Percentiles rank a stretch among this genome's conserved stretches.
These are phyloP conservation scores for Tulasnella sp. DNA, from an alignment of 768 basidiomycete species.

Conservation along the genomic window DNA sequence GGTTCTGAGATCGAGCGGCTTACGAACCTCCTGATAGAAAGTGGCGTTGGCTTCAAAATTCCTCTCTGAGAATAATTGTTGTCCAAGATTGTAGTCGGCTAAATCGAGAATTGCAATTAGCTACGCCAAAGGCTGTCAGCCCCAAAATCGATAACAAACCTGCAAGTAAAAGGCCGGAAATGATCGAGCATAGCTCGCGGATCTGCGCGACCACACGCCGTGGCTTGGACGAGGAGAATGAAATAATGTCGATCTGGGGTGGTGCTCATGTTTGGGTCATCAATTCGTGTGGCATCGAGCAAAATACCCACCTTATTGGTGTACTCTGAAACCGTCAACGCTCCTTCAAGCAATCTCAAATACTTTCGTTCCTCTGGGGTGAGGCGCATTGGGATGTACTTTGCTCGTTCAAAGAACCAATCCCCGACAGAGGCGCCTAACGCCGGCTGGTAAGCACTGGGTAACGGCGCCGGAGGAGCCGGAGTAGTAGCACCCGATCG, in stretches of 20 bases:
- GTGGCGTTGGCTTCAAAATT: slow-evolving; percentile 76
- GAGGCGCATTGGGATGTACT: slow-evolving; percentile 76
- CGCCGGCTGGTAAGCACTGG: slow-evolving; percentile 45
- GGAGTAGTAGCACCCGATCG: neutral
- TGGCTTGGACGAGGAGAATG: slow-evolving; percentile 74
- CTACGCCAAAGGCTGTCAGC: neutral
- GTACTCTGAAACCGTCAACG: slow-evolving; percentile 71
- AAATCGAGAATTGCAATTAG: slow-evolving; percentile 38
- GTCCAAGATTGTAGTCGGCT: slow-evolving; percentile 85
- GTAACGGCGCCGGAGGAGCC: slow-evolving; percentile 39
- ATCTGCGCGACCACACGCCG: slow-evolving; percentile 85
- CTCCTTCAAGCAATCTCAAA: slow-evolving; percentile 80
- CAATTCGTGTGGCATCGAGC: neutral
- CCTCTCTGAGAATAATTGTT: slow-evolving; percentile 75
- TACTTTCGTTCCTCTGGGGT: slow-evolving; percentile 74
- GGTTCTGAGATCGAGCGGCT: neutral
- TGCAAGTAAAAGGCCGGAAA: slow-evolving; percentile 69
- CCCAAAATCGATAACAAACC: neutral
- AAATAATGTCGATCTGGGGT: slow-evolving; percentile 59
- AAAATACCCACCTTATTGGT: slow-evolving; percentile 59
- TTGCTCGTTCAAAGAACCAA: slow-evolving; percentile 79
- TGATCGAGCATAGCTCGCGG: slow-evolving; percentile 79
- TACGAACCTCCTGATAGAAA: slow-evolving; percentile 59
- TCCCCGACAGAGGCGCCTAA: slow-evolving; percentile 65
- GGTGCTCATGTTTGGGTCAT: slow-evolving; percentile 35